phyloP scores from a whole-genome alignment of 2,329 filamentous ascomycete species.

The Raffaelea arxii region DNA sequence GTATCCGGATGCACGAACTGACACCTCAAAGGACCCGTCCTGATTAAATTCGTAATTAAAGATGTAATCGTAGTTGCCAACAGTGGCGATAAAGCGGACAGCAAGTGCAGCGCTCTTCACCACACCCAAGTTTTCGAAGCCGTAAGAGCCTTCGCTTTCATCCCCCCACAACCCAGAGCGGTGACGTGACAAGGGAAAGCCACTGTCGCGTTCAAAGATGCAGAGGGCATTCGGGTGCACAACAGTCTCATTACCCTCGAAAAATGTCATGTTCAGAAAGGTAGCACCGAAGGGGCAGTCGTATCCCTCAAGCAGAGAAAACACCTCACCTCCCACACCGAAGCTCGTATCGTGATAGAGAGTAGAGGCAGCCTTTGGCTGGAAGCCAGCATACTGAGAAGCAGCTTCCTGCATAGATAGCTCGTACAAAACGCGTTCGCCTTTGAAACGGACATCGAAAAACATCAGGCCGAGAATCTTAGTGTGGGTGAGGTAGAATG shows the following conservation, averaged over 20 bases:
- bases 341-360: constrained; percentile 32
- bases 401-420: constrained; percentile 42
- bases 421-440: constrained; percentile 41
- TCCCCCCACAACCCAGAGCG: constrained; percentile 11
- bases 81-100: constrained; percentile 26
- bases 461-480: constrained; percentile 34
- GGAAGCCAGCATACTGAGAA: constrained; percentile 39
- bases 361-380: constrained; percentile 32
- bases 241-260: constrained; percentile 19
- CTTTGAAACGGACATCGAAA: constrained; percentile 40
- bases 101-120: constrained; percentile 25
- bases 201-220: constrained; percentile 27
- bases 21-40: constrained; percentile 26
- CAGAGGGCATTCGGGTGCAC: constrained; percentile 24
- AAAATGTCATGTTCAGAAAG: constrained; percentile 24
- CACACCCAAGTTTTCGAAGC: constrained; percentile 20
- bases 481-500: constrained; percentile 37
- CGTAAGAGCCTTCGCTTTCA: constrained; percentile 11
- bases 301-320: constrained; percentile 29
- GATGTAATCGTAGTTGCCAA: constrained; percentile 33
- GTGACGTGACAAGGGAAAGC: constrained; percentile 26
- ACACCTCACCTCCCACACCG: constrained; percentile 24
- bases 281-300: constrained; percentile 30
- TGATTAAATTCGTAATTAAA: constrained; percentile 24
- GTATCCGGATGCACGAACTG: constrained; percentile 27